phyloP scores from a whole-genome alignment of 345 rosid species.

The Citrus cavaleriei region DNA sequence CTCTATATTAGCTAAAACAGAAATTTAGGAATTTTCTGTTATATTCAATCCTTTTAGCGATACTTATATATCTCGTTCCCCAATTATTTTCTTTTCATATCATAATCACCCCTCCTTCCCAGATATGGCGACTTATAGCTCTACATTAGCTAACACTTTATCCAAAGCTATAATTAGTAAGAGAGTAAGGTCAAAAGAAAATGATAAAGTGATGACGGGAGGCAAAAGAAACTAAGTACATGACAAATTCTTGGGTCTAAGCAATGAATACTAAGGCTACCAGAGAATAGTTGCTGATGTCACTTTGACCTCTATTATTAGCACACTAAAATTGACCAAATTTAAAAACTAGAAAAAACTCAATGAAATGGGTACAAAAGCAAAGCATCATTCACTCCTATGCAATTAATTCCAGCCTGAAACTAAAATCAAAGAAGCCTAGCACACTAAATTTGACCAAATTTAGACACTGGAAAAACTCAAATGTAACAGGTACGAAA shows the following conservation, averaged over 20 bases:
- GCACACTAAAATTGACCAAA: too few species aligned
- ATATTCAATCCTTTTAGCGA: too few species aligned
- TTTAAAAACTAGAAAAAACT: too few species aligned
- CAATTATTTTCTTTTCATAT: neutral
- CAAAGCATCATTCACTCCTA: too few species aligned
- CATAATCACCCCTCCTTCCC: neutral
- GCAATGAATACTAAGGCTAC: neutral
- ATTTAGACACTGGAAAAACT: too few species aligned
- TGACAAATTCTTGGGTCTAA: neutral
- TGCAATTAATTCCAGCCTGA: neutral
- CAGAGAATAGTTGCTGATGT: neutral
- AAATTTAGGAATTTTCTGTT: too few species aligned
- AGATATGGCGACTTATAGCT: too few species aligned
- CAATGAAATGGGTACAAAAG: too few species aligned
- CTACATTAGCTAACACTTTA: neutral
- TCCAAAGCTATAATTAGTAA: neutral
- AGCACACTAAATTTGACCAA: too few species aligned
- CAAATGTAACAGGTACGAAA: too few species aligned
- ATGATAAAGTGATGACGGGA: neutral
- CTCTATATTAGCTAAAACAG: too few species aligned
- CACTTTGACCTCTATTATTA: neutral
- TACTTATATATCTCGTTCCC: neutral
- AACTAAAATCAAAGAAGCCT: neutral
- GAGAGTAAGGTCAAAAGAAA: neutral
- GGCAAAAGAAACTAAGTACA: neutral